These are phyloP conservation scores for Leccinum boreale DNA, from an alignment of 768 basidiomycete genomes.

Conservation along the genomic window DNA sequence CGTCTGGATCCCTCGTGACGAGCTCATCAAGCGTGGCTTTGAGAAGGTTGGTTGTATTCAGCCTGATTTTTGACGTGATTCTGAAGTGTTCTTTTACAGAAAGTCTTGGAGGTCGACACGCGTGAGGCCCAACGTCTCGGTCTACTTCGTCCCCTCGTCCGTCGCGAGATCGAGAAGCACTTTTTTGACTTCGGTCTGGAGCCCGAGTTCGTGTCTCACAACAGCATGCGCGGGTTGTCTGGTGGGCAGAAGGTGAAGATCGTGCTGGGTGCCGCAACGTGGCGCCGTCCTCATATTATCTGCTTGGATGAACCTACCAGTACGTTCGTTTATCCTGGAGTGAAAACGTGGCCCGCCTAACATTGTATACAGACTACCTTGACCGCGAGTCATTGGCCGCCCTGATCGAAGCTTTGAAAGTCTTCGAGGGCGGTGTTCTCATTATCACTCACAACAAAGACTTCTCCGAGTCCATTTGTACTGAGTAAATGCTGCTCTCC, in stretches of 20 bases:
- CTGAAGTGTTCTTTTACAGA: slow-evolving; percentile 41
- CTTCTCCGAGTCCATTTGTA: slow-evolving; percentile 98
- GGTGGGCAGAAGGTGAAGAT: slow-evolving; percentile 99
- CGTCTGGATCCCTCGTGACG: slow-evolving; percentile 95
- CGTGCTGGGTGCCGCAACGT: slow-evolving; percentile 95
- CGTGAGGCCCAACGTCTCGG: slow-evolving; percentile 96
- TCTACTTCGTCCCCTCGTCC: slow-evolving; percentile 93
- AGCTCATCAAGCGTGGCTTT: slow-evolving; percentile 96
- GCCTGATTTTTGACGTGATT: background rate
- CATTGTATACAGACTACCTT: slow-evolving; percentile 72
- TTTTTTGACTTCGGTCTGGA: slow-evolving; percentile 99
- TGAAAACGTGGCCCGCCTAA: background rate
- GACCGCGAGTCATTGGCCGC: slow-evolving; percentile 99
- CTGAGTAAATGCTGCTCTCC: slow-evolving; percentile 48
- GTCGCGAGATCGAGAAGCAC: slow-evolving; percentile 98
- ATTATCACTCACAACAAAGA: slow-evolving; percentile 98
- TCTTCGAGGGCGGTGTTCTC: slow-evolving; percentile 97
- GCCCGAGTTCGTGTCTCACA: slow-evolving; percentile 98
- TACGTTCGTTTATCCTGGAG: slow-evolving; percentile 32
- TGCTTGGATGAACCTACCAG: slow-evolving; percentile 97
- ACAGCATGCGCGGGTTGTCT: slow-evolving; percentile 98
- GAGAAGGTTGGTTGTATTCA: slow-evolving; percentile 62
- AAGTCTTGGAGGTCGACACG: slow-evolving; percentile 95
- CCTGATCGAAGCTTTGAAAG: slow-evolving; percentile 96
- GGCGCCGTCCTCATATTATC: slow-evolving; percentile 98